Base-by-base conservation (phyloP, 2,329 filamentous ascomycete species). In the Paecilomyces variotii region DNA sequence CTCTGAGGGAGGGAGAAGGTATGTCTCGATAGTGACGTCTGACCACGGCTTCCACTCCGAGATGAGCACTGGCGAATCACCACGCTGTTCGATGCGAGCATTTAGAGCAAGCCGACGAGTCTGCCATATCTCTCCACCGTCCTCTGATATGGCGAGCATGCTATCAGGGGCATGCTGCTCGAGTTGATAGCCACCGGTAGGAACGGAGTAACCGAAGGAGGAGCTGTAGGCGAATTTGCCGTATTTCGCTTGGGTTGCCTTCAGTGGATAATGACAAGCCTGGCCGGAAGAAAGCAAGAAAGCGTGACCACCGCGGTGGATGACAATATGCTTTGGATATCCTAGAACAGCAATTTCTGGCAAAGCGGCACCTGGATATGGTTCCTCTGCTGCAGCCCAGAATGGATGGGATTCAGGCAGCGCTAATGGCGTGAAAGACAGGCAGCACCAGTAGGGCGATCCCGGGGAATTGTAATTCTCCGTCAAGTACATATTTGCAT, bases 401-500 rank as follows among this genome's bases (percentile, higher is more conserved):
- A 92, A 91, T 0, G 87, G 87, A 70, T 91, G 89, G 1, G 79
- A 77, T 54, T 84, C 81, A 0, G 88, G 84, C 11, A 90, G 80
- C 0, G 87, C 87, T 1, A 92, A 78, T 56, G 87, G 87, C 52
- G 89, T 88, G 68, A 92, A 92, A 1, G 87, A 84, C 25, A 91
- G 78, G 74, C 89, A 91, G 56, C 87, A 88, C 89, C 89, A 92
- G 71, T 91, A 91, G 65, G 88, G 76, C 1, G 74, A 77, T 11
- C 87, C 87, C 0, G 89, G 88, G 9, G 87, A 90, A 73, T 92
- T 92, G 75, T 92, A 92, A 70, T 92, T 91, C 73, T 92, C 89
- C 0, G 88, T 87, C 75, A 91, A 84, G 73, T 88, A 91, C 79
- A 88, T 90, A 69, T 91, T 91, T 14, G 88, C 87, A 68, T 91